Evolutionary conservation across 768 basidiomycete species (phyloP).

Genomic region (Kwoniella dendrophila): DNA sequence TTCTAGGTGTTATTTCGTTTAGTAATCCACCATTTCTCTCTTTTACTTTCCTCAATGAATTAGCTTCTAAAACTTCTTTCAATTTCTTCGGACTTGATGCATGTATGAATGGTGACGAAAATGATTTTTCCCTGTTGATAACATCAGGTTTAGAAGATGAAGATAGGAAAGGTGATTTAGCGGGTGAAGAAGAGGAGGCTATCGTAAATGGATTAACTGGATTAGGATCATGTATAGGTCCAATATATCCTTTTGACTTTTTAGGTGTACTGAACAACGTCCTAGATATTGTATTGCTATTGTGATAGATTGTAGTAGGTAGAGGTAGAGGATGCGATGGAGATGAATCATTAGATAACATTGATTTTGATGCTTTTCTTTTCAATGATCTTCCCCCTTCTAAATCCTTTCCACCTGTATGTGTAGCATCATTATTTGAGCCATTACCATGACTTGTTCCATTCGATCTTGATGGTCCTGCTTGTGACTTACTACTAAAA

Average conservation of each 20-base stretch:
- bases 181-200: slow-evolving; percentile 5
- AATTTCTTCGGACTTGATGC: slow-evolving; percentile 41
- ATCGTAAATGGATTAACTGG: slow-evolving; percentile 44
- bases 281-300: slow-evolving; percentile 7
- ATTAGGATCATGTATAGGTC: slow-evolving; percentile 46
- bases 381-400: slow-evolving; percentile 19
- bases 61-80: slow-evolving; percentile 38
- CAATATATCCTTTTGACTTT: slow-evolving; percentile 36
- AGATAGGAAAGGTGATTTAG: slow-evolving; percentile 8
- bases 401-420: too few species aligned
- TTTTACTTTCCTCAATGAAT: slow-evolving; percentile 36
- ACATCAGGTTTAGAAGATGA: neutral
- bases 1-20: slow-evolving; percentile 39
- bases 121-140: slow-evolving; percentile 15
- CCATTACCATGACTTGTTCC: neutral
- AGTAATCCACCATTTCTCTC: slow-evolving; percentile 13
- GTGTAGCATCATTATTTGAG: neutral
- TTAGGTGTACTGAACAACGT: slow-evolving; percentile 33
- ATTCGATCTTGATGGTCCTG: slow-evolving; percentile 13
- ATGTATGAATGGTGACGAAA: slow-evolving; percentile 44
- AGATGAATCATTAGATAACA: neutral
- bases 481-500: slow-evolving; percentile 10
- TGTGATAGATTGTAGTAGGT: slow-evolving; percentile 2
- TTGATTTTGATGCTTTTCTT: slow-evolving; percentile 35
- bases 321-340: slow-evolving; percentile 8